phyloP scores from a whole-genome alignment of 2,329 filamentous ascomycete species.

The Calonectria henricotiae region DNA sequence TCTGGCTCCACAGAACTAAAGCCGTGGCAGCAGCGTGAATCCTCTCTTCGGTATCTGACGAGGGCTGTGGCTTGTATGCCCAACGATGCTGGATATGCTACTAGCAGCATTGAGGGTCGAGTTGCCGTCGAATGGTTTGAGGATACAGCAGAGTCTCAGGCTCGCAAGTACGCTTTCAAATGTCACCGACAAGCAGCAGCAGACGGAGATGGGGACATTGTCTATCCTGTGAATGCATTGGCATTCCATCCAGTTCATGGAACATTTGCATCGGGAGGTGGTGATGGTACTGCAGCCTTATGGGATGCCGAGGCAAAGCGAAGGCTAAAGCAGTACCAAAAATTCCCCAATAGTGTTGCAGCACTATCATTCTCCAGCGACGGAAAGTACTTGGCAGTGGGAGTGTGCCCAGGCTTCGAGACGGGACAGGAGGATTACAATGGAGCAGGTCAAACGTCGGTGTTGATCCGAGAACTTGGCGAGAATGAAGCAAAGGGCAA shows the following conservation, averaged over 20 bases:
- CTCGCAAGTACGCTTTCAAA: conserved; percentile 98
- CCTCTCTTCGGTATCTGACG: conserved; percentile 96
- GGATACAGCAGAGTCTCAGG: conserved; percentile 87
- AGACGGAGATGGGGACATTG: conserved; percentile 80
- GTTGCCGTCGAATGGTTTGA: conserved; percentile 99
- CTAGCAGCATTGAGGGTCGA: conserved; percentile 92
- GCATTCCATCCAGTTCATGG: conserved; percentile 88
- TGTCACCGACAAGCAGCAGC: conserved; percentile 87
- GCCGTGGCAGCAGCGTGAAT: conserved; percentile 95
- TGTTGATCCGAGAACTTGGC: conserved; percentile 87
- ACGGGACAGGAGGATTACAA: conserved; percentile 86
- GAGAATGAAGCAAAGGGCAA: conserved; percentile 93
- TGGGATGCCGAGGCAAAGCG: conserved; percentile 96
- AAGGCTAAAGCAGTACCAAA: conserved; percentile 90
- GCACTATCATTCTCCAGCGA: conserved; percentile 84
- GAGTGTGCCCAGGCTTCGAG: conserved; percentile 89
- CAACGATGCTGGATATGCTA: conserved; percentile 94
- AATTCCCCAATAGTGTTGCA: conserved; percentile 84
- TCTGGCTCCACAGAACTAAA: conserved; percentile 68
- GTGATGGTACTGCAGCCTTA: conserved; percentile 91
- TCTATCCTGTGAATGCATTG: conserved; percentile 92
- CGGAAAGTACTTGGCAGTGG: conserved; percentile 85
- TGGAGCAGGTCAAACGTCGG: conserved; percentile 80
- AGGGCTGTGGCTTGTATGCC: conserved; percentile 96
- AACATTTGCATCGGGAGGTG: conserved; percentile 91